A percentile compares a stretch with the other conserved stretches of the same genome.
These are phyloP conservation scores for Colletotrichum tropicicola DNA, from an alignment of 2,329 filamentous ascomycete species.

Conservation along the genomic window DNA sequence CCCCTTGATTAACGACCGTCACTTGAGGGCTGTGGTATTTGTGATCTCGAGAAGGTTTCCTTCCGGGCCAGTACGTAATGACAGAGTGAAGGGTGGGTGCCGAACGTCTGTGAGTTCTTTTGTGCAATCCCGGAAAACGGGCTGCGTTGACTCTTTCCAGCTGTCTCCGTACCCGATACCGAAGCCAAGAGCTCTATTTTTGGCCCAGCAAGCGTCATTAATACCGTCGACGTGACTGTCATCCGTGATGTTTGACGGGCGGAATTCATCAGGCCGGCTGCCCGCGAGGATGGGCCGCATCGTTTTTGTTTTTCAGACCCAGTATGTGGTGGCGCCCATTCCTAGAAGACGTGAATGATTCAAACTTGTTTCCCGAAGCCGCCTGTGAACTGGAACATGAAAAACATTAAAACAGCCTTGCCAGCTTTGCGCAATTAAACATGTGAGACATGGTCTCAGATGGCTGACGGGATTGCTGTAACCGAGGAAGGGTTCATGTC, in stretches of 20 bases:
- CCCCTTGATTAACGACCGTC: background rate
- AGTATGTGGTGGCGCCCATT: slow-evolving; percentile 7
- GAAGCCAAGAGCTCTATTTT: slow-evolving; percentile 17
- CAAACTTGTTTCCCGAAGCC: background rate
- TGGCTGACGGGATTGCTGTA: slow-evolving; percentile 4
- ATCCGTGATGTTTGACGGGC: background rate
- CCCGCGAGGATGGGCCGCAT: too few relatives aligned
- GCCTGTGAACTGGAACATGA: background rate
- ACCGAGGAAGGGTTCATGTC: background rate
- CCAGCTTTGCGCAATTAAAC: slow-evolving; percentile 13
- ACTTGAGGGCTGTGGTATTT: slow-evolving; percentile 1
- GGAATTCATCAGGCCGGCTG: slow-evolving; percentile 1
- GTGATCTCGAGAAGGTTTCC: background rate
- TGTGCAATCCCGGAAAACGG: background rate
- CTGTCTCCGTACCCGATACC: background rate
- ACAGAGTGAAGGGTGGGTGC: background rate
- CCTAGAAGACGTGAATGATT: slow-evolving; percentile 3
- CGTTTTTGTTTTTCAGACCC: background rate
- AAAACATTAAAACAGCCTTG: background rate
- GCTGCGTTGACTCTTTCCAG: background rate
- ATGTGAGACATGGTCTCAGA: slow-evolving; percentile 19
- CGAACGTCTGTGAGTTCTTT: background rate
- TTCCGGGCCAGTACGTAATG: background rate
- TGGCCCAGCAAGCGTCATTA: background rate
- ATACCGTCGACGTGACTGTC: background rate